Base-by-base conservation (phyloP, 2,329 filamentous ascomycete species). In the Ambrosiella beaveri region DNA sequence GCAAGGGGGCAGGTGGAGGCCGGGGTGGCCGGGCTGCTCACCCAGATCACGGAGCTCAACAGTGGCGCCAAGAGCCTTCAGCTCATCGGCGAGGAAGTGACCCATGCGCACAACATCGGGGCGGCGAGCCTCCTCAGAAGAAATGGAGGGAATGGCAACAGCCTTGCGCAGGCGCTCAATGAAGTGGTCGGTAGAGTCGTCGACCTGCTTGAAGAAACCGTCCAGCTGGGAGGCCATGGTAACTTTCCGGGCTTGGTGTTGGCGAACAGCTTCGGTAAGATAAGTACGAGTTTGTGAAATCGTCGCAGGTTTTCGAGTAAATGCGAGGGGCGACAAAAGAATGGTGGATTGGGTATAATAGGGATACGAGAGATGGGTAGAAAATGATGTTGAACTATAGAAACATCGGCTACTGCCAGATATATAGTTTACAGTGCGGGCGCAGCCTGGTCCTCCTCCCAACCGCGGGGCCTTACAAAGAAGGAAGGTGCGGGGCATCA, bases 81-180 rank as follows among this genome's bases (percentile, higher is more conserved):
- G 82, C 75, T 97, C 87, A 56, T 77, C 75, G 63, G 84, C 88
- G 62, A 98, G 85, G 70, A 85, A 98, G 66, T 95, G 78, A 65
- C 88, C 93, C 93, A 98, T 98, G 75, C 85, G 88, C 67, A 98
- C 82, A 62, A 98, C 93, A 77, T 98, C 90, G 58, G 84, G 84
- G 61, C 93, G 84, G 67, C 88, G 84, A 64, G 85, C 84, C 67
- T 93, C 88, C 62, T 96, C 90, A 53, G 91, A 87, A 39, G 91
- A 97, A 69, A 98, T 79, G 62, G 93, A 98, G 17, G 93, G 93
- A 66, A 98, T 98, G 56, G 90, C 91, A 61, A 98, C 93, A 57
- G 93, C 93, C 71, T 90, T 82, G 67, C 87, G 80, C 61, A 98
- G 81, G 65, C 91, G 85, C 65, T 94, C 85, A 71, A 95, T 94